These are phyloP conservation scores for Recurvomyces mirabilis DNA, from an alignment of 495 filamentous ascomycete species.

Conservation along the genomic window DNA sequence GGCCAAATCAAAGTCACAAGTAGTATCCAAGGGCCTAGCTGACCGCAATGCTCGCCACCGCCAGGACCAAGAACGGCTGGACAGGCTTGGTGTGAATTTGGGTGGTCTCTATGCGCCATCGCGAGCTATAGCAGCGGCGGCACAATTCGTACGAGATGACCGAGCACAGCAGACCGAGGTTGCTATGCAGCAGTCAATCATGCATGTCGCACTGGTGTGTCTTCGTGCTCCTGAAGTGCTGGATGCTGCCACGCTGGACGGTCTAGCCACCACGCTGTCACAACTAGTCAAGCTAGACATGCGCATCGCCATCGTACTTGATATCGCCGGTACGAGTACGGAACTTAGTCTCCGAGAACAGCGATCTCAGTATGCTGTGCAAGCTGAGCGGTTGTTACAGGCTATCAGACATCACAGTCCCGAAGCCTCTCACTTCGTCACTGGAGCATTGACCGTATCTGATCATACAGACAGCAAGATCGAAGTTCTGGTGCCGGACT, in stretches of 20 bases:
- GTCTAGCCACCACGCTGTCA: constrained; percentile 69
- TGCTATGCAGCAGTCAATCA: constrained; percentile 34
- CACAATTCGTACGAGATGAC: constrained; percentile 49
- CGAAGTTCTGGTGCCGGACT: constrained; percentile 41
- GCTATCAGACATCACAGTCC: constrained; percentile 59
- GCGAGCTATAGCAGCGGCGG: constrained; percentile 49
- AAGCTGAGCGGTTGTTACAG: constrained; percentile 60
- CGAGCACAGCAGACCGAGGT: no score
- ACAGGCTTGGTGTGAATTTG: constrained; percentile 41
- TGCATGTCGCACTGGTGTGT: constrained; percentile 82
- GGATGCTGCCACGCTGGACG: constrained; percentile 54
- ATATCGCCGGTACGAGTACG: constrained; percentile 38
- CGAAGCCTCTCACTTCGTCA: constrained; percentile 55
- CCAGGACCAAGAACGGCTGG: constrained; percentile 16
- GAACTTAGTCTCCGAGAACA: constrained; percentile 12
- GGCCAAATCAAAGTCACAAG: background rate
- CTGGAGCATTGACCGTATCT: constrained; percentile 47
- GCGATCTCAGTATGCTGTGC: constrained; percentile 40
- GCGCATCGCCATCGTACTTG: constrained; percentile 68
- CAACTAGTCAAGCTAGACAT: constrained; percentile 75
- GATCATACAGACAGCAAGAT: constrained; percentile 15
- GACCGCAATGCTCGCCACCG: background rate
- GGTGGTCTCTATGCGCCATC: constrained; percentile 51
- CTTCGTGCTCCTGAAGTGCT: constrained; percentile 60
- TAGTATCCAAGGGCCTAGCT: background rate